Evolutionary conservation across 2,329 filamentous ascomycete species (phyloP), one percentile per base, ranked within the genome.

Genomic region (Xylariaceae sp.): DNA sequence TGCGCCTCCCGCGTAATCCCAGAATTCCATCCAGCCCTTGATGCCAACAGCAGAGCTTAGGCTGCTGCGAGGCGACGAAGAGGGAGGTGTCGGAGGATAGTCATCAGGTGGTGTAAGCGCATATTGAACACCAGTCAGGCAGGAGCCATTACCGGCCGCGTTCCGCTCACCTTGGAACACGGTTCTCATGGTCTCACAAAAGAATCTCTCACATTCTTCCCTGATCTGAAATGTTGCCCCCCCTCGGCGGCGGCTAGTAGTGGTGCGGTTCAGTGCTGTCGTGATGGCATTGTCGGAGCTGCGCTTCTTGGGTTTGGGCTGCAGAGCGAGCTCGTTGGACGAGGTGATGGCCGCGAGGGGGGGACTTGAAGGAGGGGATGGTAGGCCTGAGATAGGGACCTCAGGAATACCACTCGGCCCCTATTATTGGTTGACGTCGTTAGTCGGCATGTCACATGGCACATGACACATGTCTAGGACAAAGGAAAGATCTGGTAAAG

Each of bases 141-240:
- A 84, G 85, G 90, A 93, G 88, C 85, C 88, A 85, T 86, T 82
- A 80, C 79, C 77, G 74, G 77, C 83, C 81, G 79, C 75, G 78
- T 86, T 86, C 89, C 88, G 86, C 91, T 95, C 92, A 96, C 91
- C 92, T 83, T 88, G 89, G 86, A 97, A 96, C 81, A 90, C 88
- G 80, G 87, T 80, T 79, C 85, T 89, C 86, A 96, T 90, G 83
- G 87, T 88, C 88, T 93, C 91, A 80, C 92, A 96, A 85, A 96
- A 96, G 88, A 96, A 93, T 83, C 92, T 97, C 92, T 96, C 92
- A 96, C 92, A 96, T 91, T 96, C 92, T 92, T 89, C 92, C 90
- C 89, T 92, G 83, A 96, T 96, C 81, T 87, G 87, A 78, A 90
- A 86, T 89, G 91, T 86, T 87, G 92, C 92, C 91, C 92, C 92